Base-by-base conservation (phyloP, 345 rosid species). In the Gossypioides kirkii region DNA sequence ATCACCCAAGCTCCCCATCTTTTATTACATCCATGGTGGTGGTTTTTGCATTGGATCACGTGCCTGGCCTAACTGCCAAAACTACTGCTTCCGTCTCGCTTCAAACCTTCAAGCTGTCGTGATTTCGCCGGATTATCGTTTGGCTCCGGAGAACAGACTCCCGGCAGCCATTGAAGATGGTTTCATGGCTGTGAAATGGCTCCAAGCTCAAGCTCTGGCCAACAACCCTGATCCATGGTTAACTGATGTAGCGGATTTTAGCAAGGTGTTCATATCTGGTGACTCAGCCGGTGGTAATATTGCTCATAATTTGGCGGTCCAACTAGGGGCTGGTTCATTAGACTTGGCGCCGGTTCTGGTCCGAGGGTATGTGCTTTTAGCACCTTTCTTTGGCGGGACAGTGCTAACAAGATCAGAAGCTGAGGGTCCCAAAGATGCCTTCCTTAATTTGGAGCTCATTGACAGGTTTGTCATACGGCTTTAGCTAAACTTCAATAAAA, bases 31-130 rank as follows among this genome's bases (percentile, higher is more conserved):
- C 70, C 93, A 85, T 22, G 91, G 93, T 0, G 88, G 91, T 7
- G 93, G 90, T 1, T 89, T 89, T 64, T 87, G 90, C 76, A 87
- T 87, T 25, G 88, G 89, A 0, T 87, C 93, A 3, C 83, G 88
- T 18, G 55, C 87, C 3, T 89, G 88, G 88, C 89, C 91, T 0
- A 81, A 81, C 73, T 85, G 79, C 67, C 93, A 85, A 54, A 85
- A 87, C 80, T 87, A 81, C 72, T 87, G 89, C 73, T 78, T 81
- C 67, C 16, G 4, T 4, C 69, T 89, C 13, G 78, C 84, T 25
- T 66, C 36, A 6, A 83, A 84, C 26, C 87, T 86, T 70, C 77
- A 82, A 56, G 91, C 83, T 3, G 85, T 85, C 22, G 69, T 89
- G 14, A 52, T 87, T 20, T 66, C 89, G 0, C 88, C 86, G 0